Percentiles rank a stretch among this genome's conserved stretches.
phyloP scores from a whole-genome alignment of 768 basidiomycete genomes.

The Hypholoma fasciculare region DNA sequence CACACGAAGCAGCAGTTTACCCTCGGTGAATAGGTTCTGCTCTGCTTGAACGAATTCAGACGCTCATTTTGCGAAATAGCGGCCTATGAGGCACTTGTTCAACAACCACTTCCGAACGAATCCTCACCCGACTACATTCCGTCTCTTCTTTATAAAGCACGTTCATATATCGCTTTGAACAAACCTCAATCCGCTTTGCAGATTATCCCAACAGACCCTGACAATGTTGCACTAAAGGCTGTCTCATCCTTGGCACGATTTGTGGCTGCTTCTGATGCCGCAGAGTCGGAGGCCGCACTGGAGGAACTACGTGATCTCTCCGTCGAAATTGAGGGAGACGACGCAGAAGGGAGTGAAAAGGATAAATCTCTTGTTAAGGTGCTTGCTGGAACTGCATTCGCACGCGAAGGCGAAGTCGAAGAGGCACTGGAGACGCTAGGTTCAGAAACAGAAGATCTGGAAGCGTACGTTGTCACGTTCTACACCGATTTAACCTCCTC shows the following conservation, averaged over 20 bases:
- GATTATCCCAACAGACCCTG: constrained; percentile 55
- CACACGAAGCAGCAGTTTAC: constrained; percentile 61
- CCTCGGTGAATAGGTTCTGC: constrained; percentile 46
- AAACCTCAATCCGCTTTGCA: constrained; percentile 56
- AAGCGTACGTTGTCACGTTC: constrained; percentile 63
- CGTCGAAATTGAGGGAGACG: constrained; percentile 84
- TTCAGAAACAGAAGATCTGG: constrained; percentile 73
- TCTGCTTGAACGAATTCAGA: neutral
- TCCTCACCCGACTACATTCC: constrained; percentile 65
- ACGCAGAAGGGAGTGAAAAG: constrained; percentile 60
- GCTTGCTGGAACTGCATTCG: constrained; percentile 85
- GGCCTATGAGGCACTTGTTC: constrained; percentile 65
- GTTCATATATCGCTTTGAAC: constrained; percentile 72
- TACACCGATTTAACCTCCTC: neutral
- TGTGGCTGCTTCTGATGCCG: constrained; percentile 42
- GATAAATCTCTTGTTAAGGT: constrained; percentile 78
- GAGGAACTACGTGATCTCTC: constrained; percentile 85
- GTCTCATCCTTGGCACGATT: constrained; percentile 75
- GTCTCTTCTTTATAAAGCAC: constrained; percentile 74
- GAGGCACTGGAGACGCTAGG: constrained; percentile 91
- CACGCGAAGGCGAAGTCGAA: constrained; percentile 81
- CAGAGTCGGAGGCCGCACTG: constrained; percentile 56
- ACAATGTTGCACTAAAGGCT: constrained; percentile 71
- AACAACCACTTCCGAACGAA: constrained; percentile 55
- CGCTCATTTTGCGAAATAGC: constrained; percentile 28